Evolutionary conservation across 306 rosid species (phyloP).

Genomic region (Quercus agrifolia): DNA sequence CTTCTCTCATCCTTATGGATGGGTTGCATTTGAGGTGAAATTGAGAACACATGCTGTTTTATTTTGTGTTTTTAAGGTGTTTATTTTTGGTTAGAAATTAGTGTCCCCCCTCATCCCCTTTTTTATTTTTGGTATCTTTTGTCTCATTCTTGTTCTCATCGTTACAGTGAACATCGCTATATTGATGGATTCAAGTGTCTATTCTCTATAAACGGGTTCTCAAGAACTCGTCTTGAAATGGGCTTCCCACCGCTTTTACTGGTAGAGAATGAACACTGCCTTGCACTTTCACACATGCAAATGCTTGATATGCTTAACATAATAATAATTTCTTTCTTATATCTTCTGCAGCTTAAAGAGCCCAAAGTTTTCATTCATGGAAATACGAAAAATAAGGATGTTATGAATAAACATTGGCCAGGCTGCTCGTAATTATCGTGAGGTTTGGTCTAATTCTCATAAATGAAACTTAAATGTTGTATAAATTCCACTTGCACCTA

Average conservation of each 20-base stretch:
- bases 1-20: neutral
- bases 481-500: neutral
- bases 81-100: neutral
- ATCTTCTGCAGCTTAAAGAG: slow-evolving; percentile 52
- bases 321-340: neutral
- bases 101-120: too few relatives aligned
- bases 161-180: slow-evolving; percentile 60
- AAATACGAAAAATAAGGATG: slow-evolving; percentile 32
- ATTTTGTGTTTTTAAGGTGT: neutral
- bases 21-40: neutral
- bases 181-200: slow-evolving; percentile 77
- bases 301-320: neutral
- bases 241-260: slow-evolving; percentile 59
- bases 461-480: neutral
- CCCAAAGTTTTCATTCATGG: slow-evolving; percentile 79
- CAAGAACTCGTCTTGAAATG: slow-evolving; percentile 36
- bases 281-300: neutral
- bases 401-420: slow-evolving; percentile 52
- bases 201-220: slow-evolving; percentile 59
- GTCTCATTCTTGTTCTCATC: slow-evolving; percentile 8
- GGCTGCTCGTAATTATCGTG: slow-evolving; percentile 45
- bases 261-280: slow-evolving; percentile 34
- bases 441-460: neutral
- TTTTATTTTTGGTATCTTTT: neutral
- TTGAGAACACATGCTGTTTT: neutral